Evolutionary conservation across 768 basidiomycete genomes (phyloP).

Genomic region (Boletus rufocinnamomeus): DNA sequence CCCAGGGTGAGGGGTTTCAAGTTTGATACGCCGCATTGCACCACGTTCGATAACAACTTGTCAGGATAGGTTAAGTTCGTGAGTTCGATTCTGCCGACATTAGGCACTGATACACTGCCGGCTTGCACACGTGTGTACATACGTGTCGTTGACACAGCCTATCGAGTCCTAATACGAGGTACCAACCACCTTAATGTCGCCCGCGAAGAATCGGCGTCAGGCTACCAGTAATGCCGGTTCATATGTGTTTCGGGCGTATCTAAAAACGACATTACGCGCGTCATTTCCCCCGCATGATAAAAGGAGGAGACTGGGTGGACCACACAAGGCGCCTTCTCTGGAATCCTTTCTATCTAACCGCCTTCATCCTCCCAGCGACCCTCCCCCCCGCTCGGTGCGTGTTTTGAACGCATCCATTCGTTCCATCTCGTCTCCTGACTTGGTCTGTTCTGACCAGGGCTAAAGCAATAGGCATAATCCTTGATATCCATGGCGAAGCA

Average conservation of each 20-base stretch:
- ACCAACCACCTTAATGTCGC: background rate
- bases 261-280: background rate
- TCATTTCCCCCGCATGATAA: background rate
- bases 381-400: slow-evolving; percentile 1
- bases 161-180: background rate
- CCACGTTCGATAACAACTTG: background rate
- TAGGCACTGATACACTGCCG: background rate
- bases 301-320: background rate
- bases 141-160: background rate
- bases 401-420: background rate
- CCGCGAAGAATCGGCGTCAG: background rate
- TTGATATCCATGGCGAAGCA: slow-evolving; percentile 11
- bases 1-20: too few species aligned
- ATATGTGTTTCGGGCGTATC: too few species aligned
- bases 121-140: background rate
- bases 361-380: background rate
- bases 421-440: background rate
- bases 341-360: background rate
- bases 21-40: too few species aligned
- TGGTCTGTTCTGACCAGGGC: background rate
- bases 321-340: background rate
- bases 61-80: background rate
- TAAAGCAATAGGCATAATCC: too few species aligned
- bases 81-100: background rate
- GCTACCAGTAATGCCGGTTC: background rate